A percentile compares a stretch with the other conserved stretches of the same genome.
Evolutionary conservation across 768 basidiomycete genomes (phyloP).

Genomic region (Serendipita indica): DNA sequence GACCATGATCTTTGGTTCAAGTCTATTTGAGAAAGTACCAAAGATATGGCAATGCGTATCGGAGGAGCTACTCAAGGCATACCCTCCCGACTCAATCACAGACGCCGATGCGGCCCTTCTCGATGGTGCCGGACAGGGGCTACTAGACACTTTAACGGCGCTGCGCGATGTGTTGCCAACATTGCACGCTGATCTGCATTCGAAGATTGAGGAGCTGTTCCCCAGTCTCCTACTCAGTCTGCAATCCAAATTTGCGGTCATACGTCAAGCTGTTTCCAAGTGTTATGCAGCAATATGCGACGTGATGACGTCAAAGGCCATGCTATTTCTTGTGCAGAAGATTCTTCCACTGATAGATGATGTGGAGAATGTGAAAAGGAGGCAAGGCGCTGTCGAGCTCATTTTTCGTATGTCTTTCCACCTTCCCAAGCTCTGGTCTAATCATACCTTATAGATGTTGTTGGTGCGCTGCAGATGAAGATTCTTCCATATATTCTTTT

Average conservation of each 20-base stretch:
- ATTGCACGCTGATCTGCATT: conserved; percentile 54
- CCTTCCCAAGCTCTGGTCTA: background rate
- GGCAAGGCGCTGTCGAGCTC: conserved; percentile 83
- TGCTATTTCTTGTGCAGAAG: conserved; percentile 78
- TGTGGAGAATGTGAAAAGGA: conserved; percentile 49
- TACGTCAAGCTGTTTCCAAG: conserved; percentile 73
- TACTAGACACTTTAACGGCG: conserved; percentile 85
- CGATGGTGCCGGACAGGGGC: conserved; percentile 60
- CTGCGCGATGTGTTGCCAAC: conserved; percentile 68
- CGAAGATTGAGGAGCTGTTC: conserved; percentile 54
- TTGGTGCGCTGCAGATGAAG: conserved; percentile 83
- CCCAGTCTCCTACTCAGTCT: conserved; percentile 63
- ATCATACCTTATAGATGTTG: conserved; percentile 47
- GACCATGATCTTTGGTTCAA: conserved; percentile 57
- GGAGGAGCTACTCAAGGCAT: conserved; percentile 55
- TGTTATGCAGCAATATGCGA: conserved; percentile 82
- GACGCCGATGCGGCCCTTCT: background rate
- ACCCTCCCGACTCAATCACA: conserved; percentile 41
- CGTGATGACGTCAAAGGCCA: conserved; percentile 69
- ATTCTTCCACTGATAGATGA: conserved; percentile 75
- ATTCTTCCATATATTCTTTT: conserved; percentile 94
- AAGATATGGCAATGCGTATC: conserved; percentile 92
- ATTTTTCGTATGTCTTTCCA: conserved; percentile 59
- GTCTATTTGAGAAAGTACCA: conserved; percentile 65
- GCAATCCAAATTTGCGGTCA: conserved; percentile 77